Base-by-base conservation (phyloP, 345 rosid genomes). In the Pseudoturritis turrita region DNA sequence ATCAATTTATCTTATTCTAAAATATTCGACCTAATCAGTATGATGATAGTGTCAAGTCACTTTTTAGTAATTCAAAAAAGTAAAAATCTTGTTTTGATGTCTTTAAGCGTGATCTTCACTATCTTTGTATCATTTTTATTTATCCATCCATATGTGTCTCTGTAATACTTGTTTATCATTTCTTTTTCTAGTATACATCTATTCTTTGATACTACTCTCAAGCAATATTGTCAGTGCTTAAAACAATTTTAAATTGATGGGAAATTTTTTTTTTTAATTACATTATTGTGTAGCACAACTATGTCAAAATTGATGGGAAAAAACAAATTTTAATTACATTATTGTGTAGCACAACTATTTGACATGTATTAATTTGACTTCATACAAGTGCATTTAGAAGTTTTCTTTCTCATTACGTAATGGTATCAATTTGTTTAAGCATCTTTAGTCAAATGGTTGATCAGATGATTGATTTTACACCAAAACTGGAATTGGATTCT, bases 1-100 rank as follows among this genome's bases (percentile, higher is more conserved):
- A 66, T 47, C 13, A 65, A 12, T 31, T 23, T 47, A 19, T 66
- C 10, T 25, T 21, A 21, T 26, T 15, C 46, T 29, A 49, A 25
- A 28, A 59, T 74, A 67, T 66, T 74, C 78, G 73, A 58, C 12
- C 53, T 74, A 40, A 74, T 66, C 67, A 65, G 26, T 49, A 28
- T 49, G 43, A 28, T 49, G 43, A 49, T 5, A 55, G 45, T 26
- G 44, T 36, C 59, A 51, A 41, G 23, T 51, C 51, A 67, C 15
- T 39, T 4, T 33, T 67, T 23, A 4, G 60, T 39, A 52, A 22
- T 23, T 65, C 18, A 45, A 29, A 29, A 26, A 63, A 29, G 40
- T 28, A 25, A 37, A 33, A 37, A 23, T 23, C 10, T 51, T 21
- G 22, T 21, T 17, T 47, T 22, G 31, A 9, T 29, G 6, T 29